Evolutionary conservation across 371 early-diverging fungal species (phyloP), one percentile per base, ranked within the genome.

Genomic region (Lichtheimia hyalospora): DNA sequence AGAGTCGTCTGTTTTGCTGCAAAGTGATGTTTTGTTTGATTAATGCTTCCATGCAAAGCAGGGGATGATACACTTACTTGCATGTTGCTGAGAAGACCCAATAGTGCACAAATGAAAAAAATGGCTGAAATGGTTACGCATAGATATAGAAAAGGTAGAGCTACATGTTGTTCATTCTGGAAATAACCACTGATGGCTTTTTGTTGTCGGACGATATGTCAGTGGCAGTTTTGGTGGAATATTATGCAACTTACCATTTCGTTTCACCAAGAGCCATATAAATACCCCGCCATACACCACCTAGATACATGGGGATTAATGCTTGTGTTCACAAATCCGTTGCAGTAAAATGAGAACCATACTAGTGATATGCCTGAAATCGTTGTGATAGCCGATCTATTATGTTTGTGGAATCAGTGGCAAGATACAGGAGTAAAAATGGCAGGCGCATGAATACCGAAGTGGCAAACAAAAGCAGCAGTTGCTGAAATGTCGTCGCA

Each of bases 401-500:
- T 10, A 18, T 14, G 12, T 23, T 16, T 34, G 5, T 8, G 20
- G 5, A 16, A 54, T 8, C 12, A 40, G 34, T 21, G 15, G 1
- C 0, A 16, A 0, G 27, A 34, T 23, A 15, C 4, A 15, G 15
- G n/a, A 5, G 28, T 52, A 16, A 15, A 28, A 34, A 16, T 23
- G 15, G 4, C 7, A 41, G 15, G 4, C 7, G 23, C 56, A 21
- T 55, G 5, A 25, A 34, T 34, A 55, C 56, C 42, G 15, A 7
- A 55, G 42, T 18, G 56, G 41, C n/a, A 55, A 27, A 16, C 56
- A 55, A 12, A 55, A 27, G 27, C 56, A 55, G 23, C 56, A 55
- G 13, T 23, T 8, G 15, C 42, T 55, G 44, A 55, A 24, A 55
- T 55, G 25, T 25, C 42, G 42, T 34, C 34, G 34, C 34, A 34